phyloP scores from a whole-genome alignment of 2,329 filamentous ascomycete species.

The Cercospora sp. region DNA sequence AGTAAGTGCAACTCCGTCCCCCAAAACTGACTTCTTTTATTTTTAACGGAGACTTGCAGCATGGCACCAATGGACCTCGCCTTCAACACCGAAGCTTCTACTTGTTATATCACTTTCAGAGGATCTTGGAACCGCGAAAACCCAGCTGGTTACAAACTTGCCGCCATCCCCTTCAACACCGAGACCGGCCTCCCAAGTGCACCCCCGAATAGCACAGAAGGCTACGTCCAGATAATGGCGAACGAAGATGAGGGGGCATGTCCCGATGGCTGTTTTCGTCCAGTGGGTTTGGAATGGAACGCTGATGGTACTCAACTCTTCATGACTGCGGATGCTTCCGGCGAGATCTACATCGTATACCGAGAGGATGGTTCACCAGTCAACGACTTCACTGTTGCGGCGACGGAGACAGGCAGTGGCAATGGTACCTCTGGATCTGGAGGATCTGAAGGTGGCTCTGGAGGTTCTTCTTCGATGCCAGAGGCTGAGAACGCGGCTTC shows the following conservation, averaged over 20 bases:
- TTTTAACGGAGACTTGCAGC: constrained; percentile 2
- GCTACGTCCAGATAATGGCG: constrained; percentile 54
- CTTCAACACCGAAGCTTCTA: constrained; percentile 59
- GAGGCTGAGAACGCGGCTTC: background rate
- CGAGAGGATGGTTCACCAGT: background rate
- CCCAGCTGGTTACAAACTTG: constrained; percentile 54
- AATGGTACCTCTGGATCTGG: background rate
- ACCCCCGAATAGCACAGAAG: constrained; percentile 47
- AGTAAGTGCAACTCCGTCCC: constrained; percentile 37
- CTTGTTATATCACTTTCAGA: constrained; percentile 69
- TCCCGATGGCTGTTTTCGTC: constrained; percentile 60
- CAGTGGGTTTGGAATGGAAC: constrained; percentile 58
- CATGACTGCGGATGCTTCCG: constrained; percentile 63
- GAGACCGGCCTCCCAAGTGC: constrained; percentile 46
- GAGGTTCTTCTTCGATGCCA: background rate
- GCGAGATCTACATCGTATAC: constrained; percentile 61
- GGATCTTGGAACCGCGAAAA: constrained; percentile 62
- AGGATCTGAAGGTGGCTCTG: background rate
- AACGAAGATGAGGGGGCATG: constrained; percentile 57
- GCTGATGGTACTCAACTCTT: constrained; percentile 55
- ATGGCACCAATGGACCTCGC: constrained; percentile 70
- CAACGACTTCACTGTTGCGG: background rate
- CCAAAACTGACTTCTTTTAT: background rate
- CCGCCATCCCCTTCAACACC: constrained; percentile 48
- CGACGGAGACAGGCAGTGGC: background rate